Base-by-base conservation (phyloP, 352 stramenopile species). In the Pythium phragmiticola region DNA sequence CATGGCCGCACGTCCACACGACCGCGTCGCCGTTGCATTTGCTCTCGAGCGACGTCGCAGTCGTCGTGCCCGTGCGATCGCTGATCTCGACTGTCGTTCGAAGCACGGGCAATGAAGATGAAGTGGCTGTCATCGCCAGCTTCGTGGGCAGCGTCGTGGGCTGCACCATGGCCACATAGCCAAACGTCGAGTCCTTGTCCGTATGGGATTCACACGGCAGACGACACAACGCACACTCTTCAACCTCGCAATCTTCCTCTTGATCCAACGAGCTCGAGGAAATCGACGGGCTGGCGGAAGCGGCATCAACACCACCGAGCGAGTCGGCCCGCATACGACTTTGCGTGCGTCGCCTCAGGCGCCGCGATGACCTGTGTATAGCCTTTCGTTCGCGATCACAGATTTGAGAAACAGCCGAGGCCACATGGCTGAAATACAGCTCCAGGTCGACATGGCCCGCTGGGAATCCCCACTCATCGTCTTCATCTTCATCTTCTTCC, bases 381-480 rank as follows among this genome's bases (percentile, higher is more conserved):
- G 34, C 26, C 13, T 47, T 58, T 19, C 28, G 26, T 23, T 84
- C 72, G n/a, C 83, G 78, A 19, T 89, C 82, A 14, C 66, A 73
- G 42, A 76, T 74, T 42, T 77, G 65, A 3, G 78, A 73, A 16
- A 92, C 84, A 8, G 81, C 83, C 17, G 79, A 87, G 19, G 79
- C 77, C 11, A 90, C 69, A 49, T 92, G 83, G 37, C 82, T 70
- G 14, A 92, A 57, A 56, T 92, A 92, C 45, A 92, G 68, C 36
- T 74, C 65, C 39, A 90, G 60, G 46, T 89, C 69, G 34, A 92
- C 60, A 36, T 88, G 81, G 21, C 83, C 83, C 48, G 83, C 88
- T n/a, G 83, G 83, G 30, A 92, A 92, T 0, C 83, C 83, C 83
- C 83, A 92, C 42, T 92, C 83, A 45, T 92, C 83, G 55, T 85